A percentile compares a stretch with the other conserved stretches of the same genome.
Conservation (phyloP, 495 filamentous ascomycete genomes). For the Tuber aestivum region DNA sequence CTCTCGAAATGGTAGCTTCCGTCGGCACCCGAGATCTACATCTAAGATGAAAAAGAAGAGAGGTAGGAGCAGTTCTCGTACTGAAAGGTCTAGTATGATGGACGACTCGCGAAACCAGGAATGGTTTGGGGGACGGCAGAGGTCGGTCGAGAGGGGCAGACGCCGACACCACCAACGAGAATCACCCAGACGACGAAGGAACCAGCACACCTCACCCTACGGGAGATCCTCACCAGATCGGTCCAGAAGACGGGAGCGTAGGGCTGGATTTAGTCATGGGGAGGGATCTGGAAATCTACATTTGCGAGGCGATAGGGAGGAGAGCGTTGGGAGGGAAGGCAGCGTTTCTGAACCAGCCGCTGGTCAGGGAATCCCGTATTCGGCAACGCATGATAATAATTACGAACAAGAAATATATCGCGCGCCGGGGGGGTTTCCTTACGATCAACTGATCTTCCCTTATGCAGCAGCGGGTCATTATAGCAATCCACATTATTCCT, state of each 20-base stretch:
- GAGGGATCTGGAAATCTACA: not conserved
- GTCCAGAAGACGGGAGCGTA: not conserved
- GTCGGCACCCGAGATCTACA: not conserved
- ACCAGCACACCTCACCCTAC: not conserved
- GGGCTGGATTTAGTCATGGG: not conserved
- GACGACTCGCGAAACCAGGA: not conserved
- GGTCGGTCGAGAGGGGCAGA: not conserved
- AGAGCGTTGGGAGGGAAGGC: not conserved
- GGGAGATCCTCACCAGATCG: not conserved
- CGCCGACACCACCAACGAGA: not conserved
- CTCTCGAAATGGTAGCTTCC: not conserved
- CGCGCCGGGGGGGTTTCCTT: not conserved
- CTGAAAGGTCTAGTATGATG: not conserved
- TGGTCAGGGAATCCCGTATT: not conserved
- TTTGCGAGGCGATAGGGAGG: not conserved
- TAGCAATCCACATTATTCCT: not conserved
- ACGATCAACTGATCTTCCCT: not conserved
- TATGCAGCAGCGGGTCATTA: not conserved
- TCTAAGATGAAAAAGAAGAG: not conserved
- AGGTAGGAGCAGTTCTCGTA: not conserved
- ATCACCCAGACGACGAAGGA: not conserved
- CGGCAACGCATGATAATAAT: not conserved
- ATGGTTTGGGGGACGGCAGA: not conserved
- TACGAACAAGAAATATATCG: not conserved
- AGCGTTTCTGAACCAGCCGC: not conserved